Base-by-base conservation (phyloP, 2,329 filamentous ascomycete genomes). In the Hypomyces perniciosus region DNA sequence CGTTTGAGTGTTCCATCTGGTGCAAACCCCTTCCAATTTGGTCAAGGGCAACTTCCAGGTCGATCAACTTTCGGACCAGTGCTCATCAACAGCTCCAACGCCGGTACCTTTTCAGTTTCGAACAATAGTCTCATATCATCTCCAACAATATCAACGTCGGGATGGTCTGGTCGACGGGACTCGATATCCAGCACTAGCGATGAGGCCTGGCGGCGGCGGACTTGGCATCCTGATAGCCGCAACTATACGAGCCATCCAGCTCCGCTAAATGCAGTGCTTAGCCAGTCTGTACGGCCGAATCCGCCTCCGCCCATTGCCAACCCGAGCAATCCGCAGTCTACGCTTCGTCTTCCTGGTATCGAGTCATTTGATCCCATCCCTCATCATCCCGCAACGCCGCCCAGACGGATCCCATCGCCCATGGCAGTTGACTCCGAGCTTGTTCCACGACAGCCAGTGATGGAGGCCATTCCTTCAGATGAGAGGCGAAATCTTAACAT, bases 321-420 rank as follows among this genome's bases (percentile, higher is more conserved):
- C 50, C 71, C 66, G 5, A 65, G 66, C 35, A 81, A 69, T 66
- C 75, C 67, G 62, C 83, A 85, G 59, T 79, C 76, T 6, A 70
- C 77, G 4, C 74, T 89, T 10, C 83, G 89, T 37, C 77, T 96
- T 10, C 91, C 91, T 1, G 90, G 91, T 10, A 96, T 96, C 57
- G 90, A 95, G 65, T 95, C 89, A 12, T 96, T 96, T 60, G 90
- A 92, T 62, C 84, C 88, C 50, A 74, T 88, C 27, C 85, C 83
- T 28, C 79, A 80, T 52, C 79, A 79, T 20, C 78, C 83, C 1
- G 66, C 75, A 9, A 81, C 86, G 1, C 83, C 85, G 6, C 79
- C 81, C 1, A 78, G 81, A 44, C 81, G 85, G 43, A 78, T 79
- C 48, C 75, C 81, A 2, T 90, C 88, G 47, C 88, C 90, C 0